A percentile compares a stretch with the other conserved stretches of the same genome.
phyloP scores from a whole-genome alignment of 2,329 filamentous ascomycete species.

The Chaetomium sp. region DNA sequence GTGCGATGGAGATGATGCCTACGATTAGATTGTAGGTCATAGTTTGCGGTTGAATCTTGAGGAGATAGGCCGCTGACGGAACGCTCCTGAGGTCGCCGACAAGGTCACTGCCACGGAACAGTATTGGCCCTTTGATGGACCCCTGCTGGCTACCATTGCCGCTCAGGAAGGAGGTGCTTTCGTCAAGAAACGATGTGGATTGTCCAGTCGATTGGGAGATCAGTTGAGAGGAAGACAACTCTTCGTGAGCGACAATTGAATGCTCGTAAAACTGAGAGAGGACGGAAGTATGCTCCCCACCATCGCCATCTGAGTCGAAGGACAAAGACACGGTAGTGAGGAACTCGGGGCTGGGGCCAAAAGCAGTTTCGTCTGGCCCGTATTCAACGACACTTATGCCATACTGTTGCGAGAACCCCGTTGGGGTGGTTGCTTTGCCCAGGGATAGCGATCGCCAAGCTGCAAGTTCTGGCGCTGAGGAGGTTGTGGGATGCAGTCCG shows the following conservation, averaged over 20 bases:
- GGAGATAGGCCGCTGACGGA: slow-evolving; percentile 66
- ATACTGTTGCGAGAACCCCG: slow-evolving; percentile 57
- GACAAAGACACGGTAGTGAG: slow-evolving; percentile 51
- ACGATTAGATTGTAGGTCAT: slow-evolving; percentile 82
- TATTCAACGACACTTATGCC: slow-evolving; percentile 36
- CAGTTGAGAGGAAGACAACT: slow-evolving; percentile 64
- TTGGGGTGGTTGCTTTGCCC: slow-evolving; percentile 48
- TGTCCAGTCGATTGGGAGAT: slow-evolving; percentile 32
- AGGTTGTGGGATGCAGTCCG: slow-evolving; percentile 23
- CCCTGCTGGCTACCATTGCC: slow-evolving; percentile 32
- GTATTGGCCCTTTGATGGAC: slow-evolving; percentile 32
- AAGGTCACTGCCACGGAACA: slow-evolving; percentile 37
- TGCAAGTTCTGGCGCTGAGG: slow-evolving; percentile 37
- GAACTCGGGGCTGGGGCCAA: slow-evolving; percentile 45
- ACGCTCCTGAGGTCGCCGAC: slow-evolving; percentile 69
- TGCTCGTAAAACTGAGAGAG: slow-evolving; percentile 74
- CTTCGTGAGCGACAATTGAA: slow-evolving; percentile 71
- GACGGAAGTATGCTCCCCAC: slow-evolving; percentile 42
- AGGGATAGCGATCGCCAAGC: slow-evolving; percentile 60
- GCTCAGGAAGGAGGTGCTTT: slow-evolving; percentile 35
- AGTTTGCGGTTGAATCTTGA: slow-evolving; percentile 73
- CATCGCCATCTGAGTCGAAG: slow-evolving; percentile 33
- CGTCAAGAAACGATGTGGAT: slow-evolving; percentile 43
- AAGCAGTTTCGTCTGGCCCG: slow-evolving; percentile 24
- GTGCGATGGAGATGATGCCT: slow-evolving; percentile 71